Percentiles rank a stretch among this genome's conserved stretches.
Conservation (phyloP, 2,329 filamentous ascomycete species). For the Xylaria polymorpha region DNA sequence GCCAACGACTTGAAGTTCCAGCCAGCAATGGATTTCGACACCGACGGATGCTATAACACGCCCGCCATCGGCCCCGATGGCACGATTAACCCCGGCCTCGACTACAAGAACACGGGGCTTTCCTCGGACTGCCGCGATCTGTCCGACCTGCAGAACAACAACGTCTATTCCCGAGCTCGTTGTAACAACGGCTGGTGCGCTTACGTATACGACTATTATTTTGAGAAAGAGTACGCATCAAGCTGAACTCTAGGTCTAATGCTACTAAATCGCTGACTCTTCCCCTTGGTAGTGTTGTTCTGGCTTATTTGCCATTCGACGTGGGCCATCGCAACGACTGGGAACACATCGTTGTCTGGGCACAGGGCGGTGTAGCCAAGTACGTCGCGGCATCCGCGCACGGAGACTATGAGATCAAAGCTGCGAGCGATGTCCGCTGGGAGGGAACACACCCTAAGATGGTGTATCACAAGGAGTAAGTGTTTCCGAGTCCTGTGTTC, state of each 20-base stretch:
- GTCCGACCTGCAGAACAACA: slow-evolving; percentile 53
- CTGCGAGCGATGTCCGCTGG: slow-evolving; percentile 46
- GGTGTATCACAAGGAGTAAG: slow-evolving; percentile 49
- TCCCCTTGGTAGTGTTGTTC: slow-evolving; percentile 41
- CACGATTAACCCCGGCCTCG: slow-evolving; percentile 50
- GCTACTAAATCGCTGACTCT: slow-evolving; percentile 16
- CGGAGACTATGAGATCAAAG: slow-evolving; percentile 46
- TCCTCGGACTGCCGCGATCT: slow-evolving; percentile 50
- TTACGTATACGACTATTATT: slow-evolving; percentile 60
- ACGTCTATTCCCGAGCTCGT: slow-evolving; percentile 57
- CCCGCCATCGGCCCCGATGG: slow-evolving; percentile 53
- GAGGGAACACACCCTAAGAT: slow-evolving; percentile 49
- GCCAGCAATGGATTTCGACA: slow-evolving; percentile 52
- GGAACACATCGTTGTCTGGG: slow-evolving; percentile 51
- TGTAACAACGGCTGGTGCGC: slow-evolving; percentile 60
- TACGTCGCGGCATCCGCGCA: slow-evolving; percentile 48
- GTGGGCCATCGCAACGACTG: slow-evolving; percentile 55
- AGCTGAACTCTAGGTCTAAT: neutral
- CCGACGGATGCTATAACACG: slow-evolving; percentile 55
- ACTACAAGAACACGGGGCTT: slow-evolving; percentile 46
- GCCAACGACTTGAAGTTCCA: slow-evolving; percentile 47
- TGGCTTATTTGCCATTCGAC: slow-evolving; percentile 46
- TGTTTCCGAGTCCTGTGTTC: neutral
- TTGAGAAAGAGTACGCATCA: slow-evolving; percentile 55
- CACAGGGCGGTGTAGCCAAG: slow-evolving; percentile 42